Percentiles rank a stretch among this genome's conserved stretches.
Evolutionary conservation across 75 land plant genomes (phyloP).

Genomic region (Pinus taeda): DNA sequence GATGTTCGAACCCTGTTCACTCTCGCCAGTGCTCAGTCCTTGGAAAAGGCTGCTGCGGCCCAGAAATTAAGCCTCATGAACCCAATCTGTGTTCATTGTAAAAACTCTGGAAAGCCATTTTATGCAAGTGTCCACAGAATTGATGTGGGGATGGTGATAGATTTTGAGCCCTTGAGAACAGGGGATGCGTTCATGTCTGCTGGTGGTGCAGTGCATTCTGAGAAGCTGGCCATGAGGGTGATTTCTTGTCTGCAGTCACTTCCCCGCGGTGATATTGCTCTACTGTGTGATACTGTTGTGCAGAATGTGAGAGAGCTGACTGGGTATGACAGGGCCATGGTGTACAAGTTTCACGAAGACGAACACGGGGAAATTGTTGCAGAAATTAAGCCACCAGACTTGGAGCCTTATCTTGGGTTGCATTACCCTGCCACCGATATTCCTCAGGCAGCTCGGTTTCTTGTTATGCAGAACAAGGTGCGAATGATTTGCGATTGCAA

Average conservation of each 20-base stretch:
- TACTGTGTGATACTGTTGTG: constrained; percentile 91
- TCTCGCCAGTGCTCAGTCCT: constrained; percentile 41
- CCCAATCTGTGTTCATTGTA: constrained; percentile 73
- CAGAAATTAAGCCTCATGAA: constrained; percentile 76
- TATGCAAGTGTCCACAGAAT: constrained; percentile 94
- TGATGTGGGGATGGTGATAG: constrained; percentile 92
- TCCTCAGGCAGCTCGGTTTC: constrained; percentile 91
- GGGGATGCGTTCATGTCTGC: constrained; percentile 77
- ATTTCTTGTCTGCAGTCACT: constrained; percentile 85
- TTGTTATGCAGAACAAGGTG: constrained; percentile 93
- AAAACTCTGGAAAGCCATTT: constrained; percentile 77
- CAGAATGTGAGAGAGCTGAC: constrained; percentile 93
- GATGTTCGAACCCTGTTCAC: constrained; percentile 77
- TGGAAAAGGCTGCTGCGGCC: constrained; percentile 68
- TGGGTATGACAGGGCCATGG: constrained; percentile 96
- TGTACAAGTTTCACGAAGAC: constrained; percentile 95
- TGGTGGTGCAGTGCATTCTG: constrained; percentile 96
- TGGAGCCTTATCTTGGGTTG: constrained; percentile 90
- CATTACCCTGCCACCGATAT: constrained; percentile 98
- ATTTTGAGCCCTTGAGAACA: constrained; percentile 88
- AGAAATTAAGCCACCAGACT: constrained; percentile 71
- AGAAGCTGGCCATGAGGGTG: constrained; percentile 94
- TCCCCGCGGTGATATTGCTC: constrained; percentile 85
- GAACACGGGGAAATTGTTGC: constrained; percentile 98
- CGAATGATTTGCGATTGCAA: constrained; percentile 88